Evolutionary conservation across 495 filamentous ascomycete species (phyloP), one percentile per base, ranked within the genome.

Genomic region (Penicillium tannophilum): DNA sequence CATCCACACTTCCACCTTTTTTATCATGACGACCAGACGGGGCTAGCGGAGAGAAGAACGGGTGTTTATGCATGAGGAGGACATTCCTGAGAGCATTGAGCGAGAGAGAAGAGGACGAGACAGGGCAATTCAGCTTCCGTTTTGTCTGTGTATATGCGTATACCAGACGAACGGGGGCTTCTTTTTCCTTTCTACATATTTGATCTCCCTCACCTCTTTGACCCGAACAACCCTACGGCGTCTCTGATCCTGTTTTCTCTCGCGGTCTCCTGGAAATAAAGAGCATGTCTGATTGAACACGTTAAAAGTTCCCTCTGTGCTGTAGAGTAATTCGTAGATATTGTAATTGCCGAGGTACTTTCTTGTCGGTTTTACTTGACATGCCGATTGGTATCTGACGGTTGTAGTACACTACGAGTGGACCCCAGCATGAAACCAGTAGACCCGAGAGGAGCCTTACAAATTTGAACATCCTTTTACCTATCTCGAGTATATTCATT

Each of bases 231-330:
- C 58, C 66, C 64, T 55, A 68, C 61, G 66, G 64, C 58, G 68
- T 71, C 68, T 69, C 66, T 58, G 66, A 67, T 66, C 68, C 58
- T 65, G 54, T 61, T 67, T 69, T 71, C 66, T 71, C 68, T 69
- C 68, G 62, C 60, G 66, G 66, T 65, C 68, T 71, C 68, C 66
- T 71, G 68, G 68, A 69, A 71, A 71, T 69, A 69, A 71, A 71
- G 68, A 71, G 66, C 68, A 68, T 71, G 68, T 69, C 66, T 69
- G 60, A 62, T 62, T 60, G 66, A 70, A 69, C 57, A 64, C 63
- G 56, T 67, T 61, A 63, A 68, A 68, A 56, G 62, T 70, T 63
- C 60, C 54, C 59, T 64, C 36, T 62, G 30, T 44, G 54, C 36
- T 24, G 50, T 58, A 59, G 54, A 41, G 47, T 45, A 19, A 17